These are phyloP conservation scores for Saturnispora sanitii DNA, from an alignment of 805 yeast genomes.

Conservation along the genomic window DNA sequence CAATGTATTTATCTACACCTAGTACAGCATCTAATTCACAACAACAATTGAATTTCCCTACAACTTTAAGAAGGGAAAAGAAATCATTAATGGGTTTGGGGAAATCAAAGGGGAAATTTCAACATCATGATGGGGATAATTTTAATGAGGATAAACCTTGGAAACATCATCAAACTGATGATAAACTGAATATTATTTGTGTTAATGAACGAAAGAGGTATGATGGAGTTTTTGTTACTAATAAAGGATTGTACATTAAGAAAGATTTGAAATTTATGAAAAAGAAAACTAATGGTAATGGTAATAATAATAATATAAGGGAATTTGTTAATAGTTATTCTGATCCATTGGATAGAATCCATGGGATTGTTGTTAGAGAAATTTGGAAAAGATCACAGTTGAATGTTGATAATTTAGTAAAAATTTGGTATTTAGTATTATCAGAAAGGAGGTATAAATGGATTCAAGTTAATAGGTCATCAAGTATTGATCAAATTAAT, in stretches of 20 bases:
- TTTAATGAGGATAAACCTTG: constrained; percentile 91
- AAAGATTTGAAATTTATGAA: constrained; percentile 1
- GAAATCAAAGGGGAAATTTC: constrained; percentile 17
- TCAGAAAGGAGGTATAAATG: constrained; percentile 38
- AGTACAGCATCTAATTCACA: not conserved
- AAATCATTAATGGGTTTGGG: constrained; percentile 16
- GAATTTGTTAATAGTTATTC: constrained; percentile 11
- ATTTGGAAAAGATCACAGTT: constrained; percentile 76
- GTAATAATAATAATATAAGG: not conserved
- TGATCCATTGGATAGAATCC: constrained; percentile 25
- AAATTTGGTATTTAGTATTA: constrained; percentile 71
- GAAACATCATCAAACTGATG: constrained; percentile 63
- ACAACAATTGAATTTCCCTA: constrained; percentile 30
- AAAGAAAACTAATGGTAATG: not conserved
- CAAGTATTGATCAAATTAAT: not conserved
- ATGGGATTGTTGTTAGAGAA: constrained; percentile 59
- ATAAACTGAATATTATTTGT: constrained; percentile 13
- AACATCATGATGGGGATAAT: constrained; percentile 27
- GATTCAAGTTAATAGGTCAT: constrained; percentile 6
- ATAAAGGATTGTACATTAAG: constrained; percentile 52
- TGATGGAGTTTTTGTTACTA: constrained; percentile 91
- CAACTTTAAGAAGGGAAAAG: constrained; percentile 35
- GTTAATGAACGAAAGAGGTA: constrained; percentile 75
- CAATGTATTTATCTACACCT: not conserved
- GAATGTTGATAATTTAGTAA: constrained; percentile 46